A percentile compares a stretch with the other conserved stretches of the same genome.
phyloP scores from a whole-genome alignment of 495 filamentous ascomycete species.

The Durotheca rogersii region DNA sequence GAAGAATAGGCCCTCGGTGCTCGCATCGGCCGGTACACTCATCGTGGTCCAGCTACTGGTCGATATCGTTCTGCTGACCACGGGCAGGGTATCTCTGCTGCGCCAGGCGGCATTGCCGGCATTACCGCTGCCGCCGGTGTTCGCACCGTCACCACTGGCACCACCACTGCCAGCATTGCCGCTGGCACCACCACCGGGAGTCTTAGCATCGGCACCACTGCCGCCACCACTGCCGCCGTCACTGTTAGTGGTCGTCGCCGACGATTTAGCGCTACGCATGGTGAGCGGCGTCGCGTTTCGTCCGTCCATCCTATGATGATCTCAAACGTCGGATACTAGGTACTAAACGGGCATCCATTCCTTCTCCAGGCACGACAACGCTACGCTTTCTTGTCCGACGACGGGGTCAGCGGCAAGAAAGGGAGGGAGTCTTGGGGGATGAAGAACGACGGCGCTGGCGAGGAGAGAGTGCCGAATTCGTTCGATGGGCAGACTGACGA shows the following conservation, averaged over 20 bases:
- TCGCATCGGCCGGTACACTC: slow-evolving; percentile 1
- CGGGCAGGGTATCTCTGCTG: slow-evolving; percentile 16
- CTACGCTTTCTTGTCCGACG: not conserved
- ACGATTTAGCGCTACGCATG: slow-evolving; percentile 22
- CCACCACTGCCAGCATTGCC: too few species aligned
- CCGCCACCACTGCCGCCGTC: too few species aligned
- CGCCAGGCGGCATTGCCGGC: slow-evolving; percentile 2
- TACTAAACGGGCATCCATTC: not conserved
- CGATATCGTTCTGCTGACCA: slow-evolving; percentile 14
- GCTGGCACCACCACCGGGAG: not conserved
- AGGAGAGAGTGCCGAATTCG: too few species aligned
- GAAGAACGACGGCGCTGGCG: too few species aligned
- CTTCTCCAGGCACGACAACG: not conserved
- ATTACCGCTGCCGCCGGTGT: too few species aligned
- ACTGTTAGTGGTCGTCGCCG: slow-evolving; percentile 6
- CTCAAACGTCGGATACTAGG: not conserved
- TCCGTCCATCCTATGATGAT: not conserved
- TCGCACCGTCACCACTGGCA: too few species aligned
- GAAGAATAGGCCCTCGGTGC: slow-evolving; percentile 18
- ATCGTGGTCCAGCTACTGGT: slow-evolving; percentile 23
- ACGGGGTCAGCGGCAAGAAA: not conserved
- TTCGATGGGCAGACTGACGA: too few species aligned
- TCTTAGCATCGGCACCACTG: too few species aligned
- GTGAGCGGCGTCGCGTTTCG: not conserved
- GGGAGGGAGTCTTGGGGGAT: not conserved